A percentile compares a stretch with the other conserved stretches of the same genome.
phyloP scores from a whole-genome alignment of 1,139 yeast genomes.

The Pichia sp. region DNA sequence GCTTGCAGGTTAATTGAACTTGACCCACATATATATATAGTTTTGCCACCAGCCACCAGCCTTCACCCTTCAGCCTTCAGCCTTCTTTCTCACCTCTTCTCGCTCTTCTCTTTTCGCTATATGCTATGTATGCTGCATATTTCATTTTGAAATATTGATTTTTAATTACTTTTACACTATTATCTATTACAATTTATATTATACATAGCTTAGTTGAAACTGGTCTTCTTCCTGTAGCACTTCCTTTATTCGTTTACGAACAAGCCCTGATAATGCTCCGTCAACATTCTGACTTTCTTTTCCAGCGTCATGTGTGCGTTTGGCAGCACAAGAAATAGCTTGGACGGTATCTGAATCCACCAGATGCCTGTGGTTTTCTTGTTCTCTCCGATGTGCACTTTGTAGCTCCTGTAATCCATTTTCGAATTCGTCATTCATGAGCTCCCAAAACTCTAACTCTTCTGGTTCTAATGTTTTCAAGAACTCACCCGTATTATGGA shows the following conservation, averaged over 20 bases:
- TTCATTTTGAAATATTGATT: too few relatives aligned
- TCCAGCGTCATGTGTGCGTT: not conserved
- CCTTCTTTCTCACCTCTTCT: too few relatives aligned
- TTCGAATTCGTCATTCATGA: constrained; percentile 28
- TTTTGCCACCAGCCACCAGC: not conserved
- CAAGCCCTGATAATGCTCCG: not conserved
- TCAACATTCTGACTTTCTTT: not conserved
- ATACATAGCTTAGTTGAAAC: constrained; percentile 1
- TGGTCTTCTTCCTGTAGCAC: constrained; percentile 1
- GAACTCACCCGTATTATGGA: constrained; percentile 26
- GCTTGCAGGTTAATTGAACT: too few relatives aligned
- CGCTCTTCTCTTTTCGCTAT: too few relatives aligned
- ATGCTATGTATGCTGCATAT: too few relatives aligned
- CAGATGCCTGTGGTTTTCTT: not conserved
- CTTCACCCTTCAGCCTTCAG: too few relatives aligned
- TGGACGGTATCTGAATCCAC: constrained; percentile 6
- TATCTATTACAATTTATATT: not conserved
- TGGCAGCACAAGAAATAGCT: not conserved
- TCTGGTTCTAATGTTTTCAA: constrained; percentile 23
- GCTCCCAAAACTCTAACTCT: constrained; percentile 28
- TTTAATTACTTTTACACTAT: too few relatives aligned
- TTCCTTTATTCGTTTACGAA: constrained; percentile 3
- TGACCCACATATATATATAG: too few relatives aligned
- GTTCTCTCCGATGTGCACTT: not conserved
- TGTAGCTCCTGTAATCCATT: constrained; percentile 18